Evolutionary conservation across 1,284 basidiomycete genomes (phyloP).

Genomic region (Microbotryum scabiosae): DNA sequence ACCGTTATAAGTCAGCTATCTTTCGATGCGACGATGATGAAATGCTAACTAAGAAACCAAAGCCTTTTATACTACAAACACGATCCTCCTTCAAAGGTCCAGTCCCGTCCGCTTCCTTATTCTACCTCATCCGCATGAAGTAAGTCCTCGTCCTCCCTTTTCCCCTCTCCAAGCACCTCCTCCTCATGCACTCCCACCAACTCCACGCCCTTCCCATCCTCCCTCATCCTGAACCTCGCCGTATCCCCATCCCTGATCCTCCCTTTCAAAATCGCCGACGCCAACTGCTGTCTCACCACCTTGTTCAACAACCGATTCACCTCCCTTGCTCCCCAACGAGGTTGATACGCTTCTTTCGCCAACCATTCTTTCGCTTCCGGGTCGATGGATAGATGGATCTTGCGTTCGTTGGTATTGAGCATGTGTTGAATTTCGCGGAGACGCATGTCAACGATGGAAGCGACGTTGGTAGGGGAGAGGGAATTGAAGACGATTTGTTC

Average conservation of each 20-base stretch:
- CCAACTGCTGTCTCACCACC: conserved; percentile 35
- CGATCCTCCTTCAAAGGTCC: no score
- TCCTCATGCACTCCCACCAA: no score
- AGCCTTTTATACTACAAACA: no score
- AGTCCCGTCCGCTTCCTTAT: no score
- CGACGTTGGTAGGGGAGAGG: conserved; percentile 61
- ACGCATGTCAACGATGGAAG: conserved; percentile 67
- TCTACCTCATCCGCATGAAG: no score
- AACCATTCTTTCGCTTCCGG: conserved; percentile 61
- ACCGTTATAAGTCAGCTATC: no score
- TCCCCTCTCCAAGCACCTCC: no score
- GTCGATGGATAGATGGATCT: conserved; percentile 66
- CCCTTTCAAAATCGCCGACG: conserved; percentile 27
- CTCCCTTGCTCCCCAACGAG: conserved; percentile 74
- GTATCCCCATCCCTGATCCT: conserved; percentile 18
- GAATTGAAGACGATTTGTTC: conserved; percentile 67
- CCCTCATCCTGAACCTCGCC: no score
- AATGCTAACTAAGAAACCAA: no score
- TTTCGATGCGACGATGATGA: no score
- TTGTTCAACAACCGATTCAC: conserved; percentile 37
- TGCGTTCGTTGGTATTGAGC: conserved; percentile 48
- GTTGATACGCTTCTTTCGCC: conserved; percentile 69
- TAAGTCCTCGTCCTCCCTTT: no score
- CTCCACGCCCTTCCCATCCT: no score
- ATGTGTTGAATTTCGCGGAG: conserved; percentile 63